These are phyloP conservation scores for Trichocomaceae sp. DNA, from an alignment of 2,329 filamentous ascomycete genomes.

Conservation along the genomic window DNA sequence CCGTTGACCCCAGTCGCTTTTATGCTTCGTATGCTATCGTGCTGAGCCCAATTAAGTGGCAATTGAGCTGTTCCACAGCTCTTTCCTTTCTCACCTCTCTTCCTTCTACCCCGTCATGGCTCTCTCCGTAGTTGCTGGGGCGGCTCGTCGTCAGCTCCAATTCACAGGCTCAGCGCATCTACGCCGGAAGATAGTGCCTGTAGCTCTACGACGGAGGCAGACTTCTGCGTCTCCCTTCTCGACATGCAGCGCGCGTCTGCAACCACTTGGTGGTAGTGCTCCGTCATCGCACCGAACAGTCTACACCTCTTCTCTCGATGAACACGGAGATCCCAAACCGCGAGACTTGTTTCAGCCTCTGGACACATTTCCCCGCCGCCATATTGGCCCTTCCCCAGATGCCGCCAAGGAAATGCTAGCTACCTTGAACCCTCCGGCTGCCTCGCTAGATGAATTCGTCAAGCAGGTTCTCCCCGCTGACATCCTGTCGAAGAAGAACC, in stretches of 20 bases:
- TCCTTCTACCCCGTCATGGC: slow-evolving; percentile 7
- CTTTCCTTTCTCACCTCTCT: slow-evolving; percentile 1
- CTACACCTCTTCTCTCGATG: slow-evolving; percentile 84
- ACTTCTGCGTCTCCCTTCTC: slow-evolving; percentile 22
- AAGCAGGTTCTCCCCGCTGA: slow-evolving; percentile 73
- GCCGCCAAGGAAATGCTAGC: slow-evolving; percentile 73
- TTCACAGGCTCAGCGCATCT: slow-evolving; percentile 1
- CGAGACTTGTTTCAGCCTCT: slow-evolving; percentile 41
- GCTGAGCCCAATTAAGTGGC: slow-evolving; percentile 6
- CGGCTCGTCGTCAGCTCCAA: slow-evolving; percentile 7
- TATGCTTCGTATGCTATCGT: slow-evolving; percentile 1
- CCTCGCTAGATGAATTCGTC: slow-evolving; percentile 74
- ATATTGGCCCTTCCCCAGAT: slow-evolving; percentile 73
- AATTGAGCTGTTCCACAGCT: slow-evolving; percentile 5
- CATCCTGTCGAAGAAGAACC: slow-evolving; percentile 61
- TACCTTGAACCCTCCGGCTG: slow-evolving; percentile 65
- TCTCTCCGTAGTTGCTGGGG: slow-evolving; percentile 10
- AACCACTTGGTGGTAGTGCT: slow-evolving; percentile 17
- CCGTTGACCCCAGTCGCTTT: not conserved
- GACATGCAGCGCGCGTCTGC: slow-evolving; percentile 20
- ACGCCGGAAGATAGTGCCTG: slow-evolving; percentile 2
- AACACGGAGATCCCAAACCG: slow-evolving; percentile 55
- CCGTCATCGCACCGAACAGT: slow-evolving; percentile 45
- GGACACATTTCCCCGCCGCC: slow-evolving; percentile 66
- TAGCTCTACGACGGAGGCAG: slow-evolving; percentile 2